Evolutionary conservation across 2,329 filamentous ascomycete species (phyloP).

Genomic region (Xylaria sp.): DNA sequence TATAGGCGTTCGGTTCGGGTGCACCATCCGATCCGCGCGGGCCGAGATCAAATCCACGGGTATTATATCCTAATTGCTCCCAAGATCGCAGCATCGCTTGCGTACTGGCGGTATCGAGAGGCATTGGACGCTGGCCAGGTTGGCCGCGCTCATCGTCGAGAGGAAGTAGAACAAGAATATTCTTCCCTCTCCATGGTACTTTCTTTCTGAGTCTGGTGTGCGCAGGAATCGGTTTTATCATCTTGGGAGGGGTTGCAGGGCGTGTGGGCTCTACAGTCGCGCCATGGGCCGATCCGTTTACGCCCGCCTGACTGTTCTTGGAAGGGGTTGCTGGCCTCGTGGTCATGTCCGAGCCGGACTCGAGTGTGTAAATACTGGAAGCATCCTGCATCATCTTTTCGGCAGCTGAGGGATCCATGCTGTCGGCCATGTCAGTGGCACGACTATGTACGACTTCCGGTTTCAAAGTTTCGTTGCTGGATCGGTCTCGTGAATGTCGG

Average conservation of each 20-base stretch:
- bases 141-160: conserved; percentile 61
- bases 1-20: conserved; percentile 51
- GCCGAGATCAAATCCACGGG: conserved; percentile 62
- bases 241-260: conserved; percentile 29
- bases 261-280: conserved; percentile 17
- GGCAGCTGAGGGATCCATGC: conserved; percentile 27
- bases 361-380: conserved; percentile 27
- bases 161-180: conserved; percentile 65
- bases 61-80: conserved; percentile 64
- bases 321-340: conserved; percentile 33
- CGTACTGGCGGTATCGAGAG: conserved; percentile 52
- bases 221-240: conserved; percentile 36
- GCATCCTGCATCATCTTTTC: conserved; percentile 26
- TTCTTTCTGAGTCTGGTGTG: conserved; percentile 61
- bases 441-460: conserved; percentile 33
- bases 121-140: conserved; percentile 47
- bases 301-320: conserved; percentile 28
- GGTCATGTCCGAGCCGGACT: conserved; percentile 26
- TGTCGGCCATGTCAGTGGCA: conserved; percentile 17
- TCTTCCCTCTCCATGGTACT: conserved; percentile 69
- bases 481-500: conserved; percentile 42
- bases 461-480: conserved; percentile 53
- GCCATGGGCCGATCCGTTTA: conserved; percentile 28
- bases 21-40: conserved; percentile 30
- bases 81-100: conserved; percentile 59